Evolutionary conservation across 2,329 filamentous ascomycete species (phyloP), one percentile per base, ranked within the genome.

Genomic region (Calonectria multiphialidica): DNA sequence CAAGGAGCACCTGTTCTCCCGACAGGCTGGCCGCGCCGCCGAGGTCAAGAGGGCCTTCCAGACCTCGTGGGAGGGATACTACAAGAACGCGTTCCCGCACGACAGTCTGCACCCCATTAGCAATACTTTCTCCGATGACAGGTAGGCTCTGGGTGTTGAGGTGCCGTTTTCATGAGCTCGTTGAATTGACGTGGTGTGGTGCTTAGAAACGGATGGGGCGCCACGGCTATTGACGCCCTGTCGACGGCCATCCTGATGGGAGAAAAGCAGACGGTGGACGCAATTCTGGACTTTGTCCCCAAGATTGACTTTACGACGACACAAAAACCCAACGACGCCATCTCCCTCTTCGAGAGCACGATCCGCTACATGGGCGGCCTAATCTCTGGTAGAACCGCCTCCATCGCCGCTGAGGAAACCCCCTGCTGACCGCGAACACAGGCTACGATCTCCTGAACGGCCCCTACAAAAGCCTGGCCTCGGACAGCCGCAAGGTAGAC

Each of bases 331-430:
- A 79, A 86, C 2, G 83, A 87, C 1, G 83, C 87, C 12, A 91
- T 98, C 61, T 96, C 93, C 44, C 84, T 98, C 9, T 98, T 98
- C 79, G 95, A 98, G 84, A 97, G 95, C 0, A 98, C 94, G 0
- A 98, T 98, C 79, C 92, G 95, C 33, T 98, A 98, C 79, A 85
- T 98, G 1, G 95, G 91, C 12, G 95, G 95, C 18, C 87, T 98
- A 78, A 81, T 98, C 10, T 94, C 95, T 2, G 94, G 92, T 89
- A 75, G 77, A 8, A 10, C 63, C 33, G 33, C 5, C 33, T 47
- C 23, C 35, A 18, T 61, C 25, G 23, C 12, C 72, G 57, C 16
- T 8, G 16, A 10, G 3, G 18, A 6, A 30, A 5, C 28, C 8
- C 33, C 37, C 9, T 21, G n/a, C 10, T 49, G 66, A 50, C 75